phyloP scores from a whole-genome alignment of 352 stramenopile genomes.

The Pythium apleroticum region DNA sequence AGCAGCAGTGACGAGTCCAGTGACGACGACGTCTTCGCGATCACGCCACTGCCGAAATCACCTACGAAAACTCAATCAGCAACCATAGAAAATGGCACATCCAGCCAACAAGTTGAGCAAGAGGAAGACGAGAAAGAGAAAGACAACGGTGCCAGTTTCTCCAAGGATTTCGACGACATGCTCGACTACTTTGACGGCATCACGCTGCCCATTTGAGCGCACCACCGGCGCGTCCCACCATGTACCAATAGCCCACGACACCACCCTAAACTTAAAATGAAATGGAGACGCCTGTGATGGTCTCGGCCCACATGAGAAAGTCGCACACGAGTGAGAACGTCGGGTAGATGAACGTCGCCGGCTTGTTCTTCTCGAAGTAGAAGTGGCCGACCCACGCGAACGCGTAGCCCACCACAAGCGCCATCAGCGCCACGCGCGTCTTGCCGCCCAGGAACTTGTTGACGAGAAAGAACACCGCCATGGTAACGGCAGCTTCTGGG shows the following conservation, averaged over 20 bases:
- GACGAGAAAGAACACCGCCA: conserved; percentile 33
- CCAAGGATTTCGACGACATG: conserved; percentile 65
- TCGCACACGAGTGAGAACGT: conserved; percentile 63
- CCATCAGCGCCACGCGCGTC: conserved; percentile 15
- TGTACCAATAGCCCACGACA: not conserved
- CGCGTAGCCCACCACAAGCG: conserved; percentile 44
- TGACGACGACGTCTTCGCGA: not conserved
- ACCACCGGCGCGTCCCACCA: not conserved
- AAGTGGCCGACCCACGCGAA: conserved; percentile 72
- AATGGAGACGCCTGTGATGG: conserved; percentile 37
- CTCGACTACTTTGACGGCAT: conserved; percentile 77
- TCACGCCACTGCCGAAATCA: not conserved
- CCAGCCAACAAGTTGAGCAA: conserved; percentile 8
- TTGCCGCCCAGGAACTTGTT: conserved; percentile 40
- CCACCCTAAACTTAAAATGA: conserved; percentile 23
- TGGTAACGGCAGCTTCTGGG: conserved; percentile 29
- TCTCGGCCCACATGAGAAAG: conserved; percentile 55
- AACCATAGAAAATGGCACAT: not conserved
- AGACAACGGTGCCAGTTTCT: conserved; percentile 5
- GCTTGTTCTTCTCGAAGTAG: conserved; percentile 58
- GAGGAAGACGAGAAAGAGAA: conserved; percentile 23
- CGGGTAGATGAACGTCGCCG: conserved; percentile 71
- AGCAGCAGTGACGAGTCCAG: conserved; percentile 1
- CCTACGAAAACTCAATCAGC: not conserved
- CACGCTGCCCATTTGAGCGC: conserved; percentile 50